Evolutionary conservation across 2,329 filamentous ascomycete species (phyloP).

Genomic region (Microdochium trichocladiopsis): DNA sequence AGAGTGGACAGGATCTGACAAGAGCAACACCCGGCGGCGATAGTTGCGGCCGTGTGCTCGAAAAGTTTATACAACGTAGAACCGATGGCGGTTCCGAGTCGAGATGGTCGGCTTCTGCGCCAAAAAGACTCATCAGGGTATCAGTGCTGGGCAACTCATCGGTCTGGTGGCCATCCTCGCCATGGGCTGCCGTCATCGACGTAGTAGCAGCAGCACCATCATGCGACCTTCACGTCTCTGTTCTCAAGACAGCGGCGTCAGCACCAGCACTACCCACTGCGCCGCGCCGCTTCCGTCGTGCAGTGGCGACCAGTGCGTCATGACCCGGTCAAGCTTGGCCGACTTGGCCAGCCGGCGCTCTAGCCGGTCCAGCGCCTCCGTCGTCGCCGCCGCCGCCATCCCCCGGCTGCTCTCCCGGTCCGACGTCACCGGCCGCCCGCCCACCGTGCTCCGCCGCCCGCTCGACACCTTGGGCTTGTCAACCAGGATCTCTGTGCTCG

Average conservation of each 20-base stretch:
- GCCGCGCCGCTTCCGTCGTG: conserved; percentile 21
- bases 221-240: too few relatives aligned
- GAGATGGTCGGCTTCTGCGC: too few relatives aligned
- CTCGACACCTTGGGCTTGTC: conserved; percentile 1
- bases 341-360: conserved; percentile 12
- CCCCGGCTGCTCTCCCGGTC: neutral
- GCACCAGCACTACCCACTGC: conserved; percentile 23
- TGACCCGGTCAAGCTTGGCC: conserved; percentile 11
- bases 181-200: too few relatives aligned
- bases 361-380: conserved; percentile 1
- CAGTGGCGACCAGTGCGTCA: conserved; percentile 27
- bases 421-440: neutral
- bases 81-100: too few relatives aligned
- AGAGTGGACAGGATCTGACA: too few relatives aligned
- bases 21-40: too few relatives aligned
- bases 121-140: too few relatives aligned
- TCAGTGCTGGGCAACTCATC: too few relatives aligned
- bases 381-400: neutral
- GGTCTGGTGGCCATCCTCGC: too few relatives aligned
- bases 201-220: too few relatives aligned
- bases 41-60: too few relatives aligned
- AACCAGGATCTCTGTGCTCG: conserved; percentile 17
- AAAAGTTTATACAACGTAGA: too few relatives aligned
- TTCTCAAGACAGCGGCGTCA: conserved; percentile 12
- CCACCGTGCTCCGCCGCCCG: neutral